phyloP scores from a whole-genome alignment of 176 grass and related monocot genomes.

The Juncus effusus region DNA sequence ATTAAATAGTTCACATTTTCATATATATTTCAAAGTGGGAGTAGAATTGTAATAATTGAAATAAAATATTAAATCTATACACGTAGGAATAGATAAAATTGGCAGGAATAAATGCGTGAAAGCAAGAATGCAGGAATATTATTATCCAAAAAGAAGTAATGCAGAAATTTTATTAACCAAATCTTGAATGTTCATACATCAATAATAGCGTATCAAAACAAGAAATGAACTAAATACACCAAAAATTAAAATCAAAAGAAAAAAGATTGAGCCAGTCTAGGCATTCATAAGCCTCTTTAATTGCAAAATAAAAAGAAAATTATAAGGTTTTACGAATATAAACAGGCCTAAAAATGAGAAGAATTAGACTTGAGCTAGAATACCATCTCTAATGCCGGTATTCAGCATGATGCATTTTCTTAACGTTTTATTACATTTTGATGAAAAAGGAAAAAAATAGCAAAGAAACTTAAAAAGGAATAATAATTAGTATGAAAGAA shows the following conservation, averaged over 20 bases:
- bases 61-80: no score
- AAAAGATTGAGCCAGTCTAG: background rate
- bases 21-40: no score
- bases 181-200: no score
- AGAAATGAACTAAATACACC: no score
- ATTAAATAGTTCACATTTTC: no score
- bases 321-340: conserved; percentile 1
- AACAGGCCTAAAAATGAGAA: background rate
- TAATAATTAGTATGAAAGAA: background rate
- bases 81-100: no score
- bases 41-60: no score
- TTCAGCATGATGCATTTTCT: background rate
- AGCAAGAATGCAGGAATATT: no score
- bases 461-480: background rate
- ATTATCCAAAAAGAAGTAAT: no score
- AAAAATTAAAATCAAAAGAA: background rate
- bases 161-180: no score
- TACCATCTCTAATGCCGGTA: conserved; percentile 17
- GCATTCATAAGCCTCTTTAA: background rate
- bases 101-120: no score
- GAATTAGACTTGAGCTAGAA: background rate
- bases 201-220: no score
- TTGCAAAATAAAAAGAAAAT: conserved; percentile 6
- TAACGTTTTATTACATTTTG: background rate
- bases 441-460: background rate